A percentile compares a stretch with the other conserved stretches of the same genome.
Evolutionary conservation across 2,329 filamentous ascomycete genomes (phyloP).

Genomic region (Penicillium sumatraense): DNA sequence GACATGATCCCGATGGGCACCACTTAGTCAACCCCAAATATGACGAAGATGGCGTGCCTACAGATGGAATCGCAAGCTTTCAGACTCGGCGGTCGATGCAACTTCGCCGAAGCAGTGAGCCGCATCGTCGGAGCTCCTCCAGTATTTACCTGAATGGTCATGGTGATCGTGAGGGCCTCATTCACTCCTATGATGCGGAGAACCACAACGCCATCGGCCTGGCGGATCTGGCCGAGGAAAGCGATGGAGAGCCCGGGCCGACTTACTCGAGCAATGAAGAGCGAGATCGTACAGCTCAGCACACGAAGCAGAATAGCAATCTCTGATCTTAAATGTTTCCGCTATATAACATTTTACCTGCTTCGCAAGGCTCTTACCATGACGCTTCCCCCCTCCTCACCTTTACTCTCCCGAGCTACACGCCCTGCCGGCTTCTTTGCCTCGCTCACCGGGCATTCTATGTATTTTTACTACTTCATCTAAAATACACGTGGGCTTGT

Average conservation of each 20-base stretch:
- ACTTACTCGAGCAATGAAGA: conserved; percentile 36
- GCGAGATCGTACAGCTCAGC: conserved; percentile 28
- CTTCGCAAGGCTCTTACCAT: conserved; percentile 31
- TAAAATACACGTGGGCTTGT: conserved; percentile 25
- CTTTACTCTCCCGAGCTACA: conserved; percentile 12
- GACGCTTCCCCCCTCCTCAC: conserved; percentile 24
- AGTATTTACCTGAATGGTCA: conserved; percentile 63
- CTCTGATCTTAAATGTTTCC: conserved; percentile 21
- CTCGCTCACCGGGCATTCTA: conserved; percentile 17
- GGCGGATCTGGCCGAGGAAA: conserved; percentile 78
- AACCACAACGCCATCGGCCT: conserved; percentile 72
- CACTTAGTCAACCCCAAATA: conserved; percentile 63
- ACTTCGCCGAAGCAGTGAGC: conserved; percentile 70
- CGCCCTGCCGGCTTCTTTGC: conserved; percentile 10
- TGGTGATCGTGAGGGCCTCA: conserved; percentile 78
- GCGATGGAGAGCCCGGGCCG: conserved; percentile 58
- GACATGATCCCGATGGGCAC: conserved; percentile 82
- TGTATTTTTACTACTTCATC: conserved; percentile 32
- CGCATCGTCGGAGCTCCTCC: conserved; percentile 64
- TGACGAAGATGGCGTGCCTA: conserved; percentile 74
- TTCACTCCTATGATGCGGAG: conserved; percentile 88
- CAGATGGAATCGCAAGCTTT: conserved; percentile 85
- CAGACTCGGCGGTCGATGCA: conserved; percentile 96
- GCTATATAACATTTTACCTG: conserved; percentile 13
- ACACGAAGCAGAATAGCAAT: conserved; percentile 38